These are phyloP conservation scores for Tylopilus sp. DNA, from an alignment of 1,284 basidiomycete genomes.

Conservation along the genomic window DNA sequence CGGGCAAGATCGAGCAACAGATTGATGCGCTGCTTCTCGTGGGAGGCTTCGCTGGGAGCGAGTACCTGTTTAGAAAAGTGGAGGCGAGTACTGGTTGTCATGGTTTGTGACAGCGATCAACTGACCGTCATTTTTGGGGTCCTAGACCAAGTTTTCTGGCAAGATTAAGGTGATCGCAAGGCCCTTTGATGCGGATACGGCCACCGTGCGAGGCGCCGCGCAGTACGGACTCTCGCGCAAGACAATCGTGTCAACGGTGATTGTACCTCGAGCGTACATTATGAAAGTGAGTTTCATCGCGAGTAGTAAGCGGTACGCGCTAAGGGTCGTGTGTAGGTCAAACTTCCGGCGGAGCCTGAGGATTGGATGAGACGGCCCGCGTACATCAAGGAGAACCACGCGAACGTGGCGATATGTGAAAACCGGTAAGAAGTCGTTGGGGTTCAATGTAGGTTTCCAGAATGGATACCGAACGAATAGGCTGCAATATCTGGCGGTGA, in stretches of 20 bases:
- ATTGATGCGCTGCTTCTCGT: slow-evolving; percentile 77
- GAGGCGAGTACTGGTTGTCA: slow-evolving; percentile 44
- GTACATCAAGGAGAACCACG: slow-evolving; percentile 71
- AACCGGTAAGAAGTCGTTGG: slow-evolving; percentile 50
- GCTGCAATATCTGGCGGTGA: slow-evolving; percentile 75
- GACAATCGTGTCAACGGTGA: slow-evolving; percentile 69
- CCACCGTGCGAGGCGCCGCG: slow-evolving; percentile 75
- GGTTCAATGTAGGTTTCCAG: slow-evolving; percentile 20
- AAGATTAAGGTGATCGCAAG: slow-evolving; percentile 68
- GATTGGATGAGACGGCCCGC: slow-evolving; percentile 77
- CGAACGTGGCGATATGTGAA: slow-evolving; percentile 70
- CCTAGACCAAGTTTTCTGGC: slow-evolving; percentile 56
- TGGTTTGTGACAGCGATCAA: slow-evolving; percentile 7
- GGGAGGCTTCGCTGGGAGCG: slow-evolving; percentile 78
- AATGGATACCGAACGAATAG: slow-evolving; percentile 37
- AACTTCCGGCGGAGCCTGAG: slow-evolving; percentile 74
- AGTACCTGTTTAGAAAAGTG: slow-evolving; percentile 71
- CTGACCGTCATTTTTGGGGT: slow-evolving; percentile 8
- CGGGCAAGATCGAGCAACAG: slow-evolving; percentile 54
- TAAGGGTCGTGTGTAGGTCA: slow-evolving; percentile 44
- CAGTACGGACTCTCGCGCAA: slow-evolving; percentile 74
- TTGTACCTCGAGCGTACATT: slow-evolving; percentile 73
- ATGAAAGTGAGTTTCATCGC: slow-evolving; percentile 57
- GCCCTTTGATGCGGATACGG: slow-evolving; percentile 77
- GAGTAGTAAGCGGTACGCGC: not conserved